A percentile compares a stretch with the other conserved stretches of the same genome.
Evolutionary conservation across 1,139 yeast species (phyloP).

Genomic region (Pichia sp.): DNA sequence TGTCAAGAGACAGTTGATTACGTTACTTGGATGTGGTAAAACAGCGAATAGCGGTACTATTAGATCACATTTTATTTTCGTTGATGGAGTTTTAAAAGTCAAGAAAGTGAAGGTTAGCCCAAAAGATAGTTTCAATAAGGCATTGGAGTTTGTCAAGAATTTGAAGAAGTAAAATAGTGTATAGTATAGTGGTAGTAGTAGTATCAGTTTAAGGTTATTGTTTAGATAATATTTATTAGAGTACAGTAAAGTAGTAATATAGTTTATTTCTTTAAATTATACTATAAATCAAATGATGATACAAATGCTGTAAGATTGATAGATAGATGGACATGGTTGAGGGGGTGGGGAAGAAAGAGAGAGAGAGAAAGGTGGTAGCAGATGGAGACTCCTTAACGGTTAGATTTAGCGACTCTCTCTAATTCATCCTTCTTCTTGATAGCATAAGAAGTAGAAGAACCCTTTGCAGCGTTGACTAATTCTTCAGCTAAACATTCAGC

Average conservation of each 20-base stretch:
- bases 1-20: slow-evolving; percentile 62
- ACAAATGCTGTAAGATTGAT: slow-evolving; percentile 5
- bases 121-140: slow-evolving; percentile 60
- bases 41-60: slow-evolving; percentile 56
- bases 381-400: slow-evolving; percentile 88
- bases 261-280: too few relatives aligned
- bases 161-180: slow-evolving; percentile 1
- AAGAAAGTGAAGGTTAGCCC: slow-evolving; percentile 71
- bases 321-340: slow-evolving; percentile 1
- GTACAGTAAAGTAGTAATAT: too few relatives aligned
- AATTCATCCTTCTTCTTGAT: slow-evolving; percentile 99
- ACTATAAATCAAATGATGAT: neutral
- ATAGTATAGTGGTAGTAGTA: too few relatives aligned
- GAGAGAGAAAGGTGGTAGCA: slow-evolving; percentile 12
- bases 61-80: slow-evolving; percentile 87
- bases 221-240: too few relatives aligned
- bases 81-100: slow-evolving; percentile 61
- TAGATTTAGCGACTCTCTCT: slow-evolving; percentile 99
- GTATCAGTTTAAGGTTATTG: too few relatives aligned
- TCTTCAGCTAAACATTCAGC: slow-evolving; percentile 99
- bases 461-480: slow-evolving; percentile 99
- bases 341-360: too few relatives aligned
- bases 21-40: slow-evolving; percentile 76
- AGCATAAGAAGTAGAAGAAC: slow-evolving; percentile 99
- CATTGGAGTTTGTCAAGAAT: slow-evolving; percentile 47